Evolutionary conservation across 305 asterid species (phyloP).

Genomic region (Lippia alba): DNA sequence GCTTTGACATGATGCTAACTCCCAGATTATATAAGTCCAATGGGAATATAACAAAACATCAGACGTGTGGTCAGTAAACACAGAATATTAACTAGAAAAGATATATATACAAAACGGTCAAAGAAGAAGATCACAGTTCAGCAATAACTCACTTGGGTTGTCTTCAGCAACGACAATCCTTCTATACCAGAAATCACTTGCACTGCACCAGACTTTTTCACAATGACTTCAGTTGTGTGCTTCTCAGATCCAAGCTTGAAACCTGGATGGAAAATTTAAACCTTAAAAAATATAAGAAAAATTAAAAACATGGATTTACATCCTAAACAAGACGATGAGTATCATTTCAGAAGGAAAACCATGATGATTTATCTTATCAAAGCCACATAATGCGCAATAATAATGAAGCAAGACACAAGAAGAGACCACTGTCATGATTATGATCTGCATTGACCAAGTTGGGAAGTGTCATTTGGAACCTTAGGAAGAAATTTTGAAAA

Average conservation of each 20-base stretch:
- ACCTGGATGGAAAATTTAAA: slow-evolving; percentile 51
- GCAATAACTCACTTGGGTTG: slow-evolving; percentile 77
- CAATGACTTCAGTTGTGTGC: slow-evolving; percentile 80
- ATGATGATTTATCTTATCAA: slow-evolving; percentile 17
- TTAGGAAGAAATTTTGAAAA: slow-evolving; percentile 15
- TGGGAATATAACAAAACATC: slow-evolving; percentile 6
- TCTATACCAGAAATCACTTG: slow-evolving; percentile 79
- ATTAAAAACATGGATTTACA: not conserved
- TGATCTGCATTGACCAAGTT: slow-evolving; percentile 21
- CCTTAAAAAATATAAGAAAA: slow-evolving; percentile 1
- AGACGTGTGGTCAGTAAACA: not conserved
- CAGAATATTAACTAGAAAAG: no score
- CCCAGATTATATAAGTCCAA: not conserved
- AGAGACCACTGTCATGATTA: slow-evolving; percentile 9
- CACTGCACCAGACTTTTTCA: slow-evolving; percentile 68
- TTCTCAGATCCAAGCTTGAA: slow-evolving; percentile 93
- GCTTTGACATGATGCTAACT: not conserved
- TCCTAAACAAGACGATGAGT: slow-evolving; percentile 5
- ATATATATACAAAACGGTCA: no score
- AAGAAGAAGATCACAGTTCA: not conserved
- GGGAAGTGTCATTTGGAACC: slow-evolving; percentile 24
- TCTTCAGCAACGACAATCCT: slow-evolving; percentile 84
- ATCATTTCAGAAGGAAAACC: slow-evolving; percentile 21
- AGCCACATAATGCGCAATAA: not conserved
- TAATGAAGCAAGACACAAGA: slow-evolving; percentile 2